These are phyloP conservation scores for Fusarium oxysporum DNA, from an alignment of 2,329 filamentous ascomycete species.

Conservation along the genomic window DNA sequence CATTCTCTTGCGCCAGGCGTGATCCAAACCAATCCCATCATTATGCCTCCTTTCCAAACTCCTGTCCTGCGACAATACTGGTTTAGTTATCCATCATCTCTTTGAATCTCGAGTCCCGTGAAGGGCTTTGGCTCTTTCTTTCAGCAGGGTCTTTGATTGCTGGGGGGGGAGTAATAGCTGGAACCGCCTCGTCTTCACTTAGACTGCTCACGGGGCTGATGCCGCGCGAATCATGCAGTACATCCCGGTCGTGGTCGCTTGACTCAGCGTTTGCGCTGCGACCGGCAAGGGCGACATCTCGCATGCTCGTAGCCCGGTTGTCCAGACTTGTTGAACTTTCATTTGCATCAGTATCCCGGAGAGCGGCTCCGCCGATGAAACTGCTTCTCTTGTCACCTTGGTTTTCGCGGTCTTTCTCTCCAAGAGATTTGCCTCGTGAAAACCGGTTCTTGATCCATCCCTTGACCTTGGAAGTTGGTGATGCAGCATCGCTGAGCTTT, in stretches of 20 bases:
- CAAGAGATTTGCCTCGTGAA: constrained; percentile 55
- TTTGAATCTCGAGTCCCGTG: constrained; percentile 67
- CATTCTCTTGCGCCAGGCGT: not conserved
- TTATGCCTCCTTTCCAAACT: not conserved
- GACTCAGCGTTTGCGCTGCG: constrained; percentile 43
- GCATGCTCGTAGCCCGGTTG: constrained; percentile 56
- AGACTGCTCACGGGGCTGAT: constrained; percentile 55
- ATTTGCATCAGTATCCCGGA: constrained; percentile 57
- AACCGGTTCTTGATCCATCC: constrained; percentile 68
- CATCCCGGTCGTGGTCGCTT: constrained; percentile 31
- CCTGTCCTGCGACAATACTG: not conserved
- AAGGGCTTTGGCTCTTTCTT: constrained; percentile 63
- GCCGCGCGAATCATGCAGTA: constrained; percentile 47
- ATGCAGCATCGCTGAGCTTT: constrained; percentile 41
- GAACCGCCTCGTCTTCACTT: constrained; percentile 35
- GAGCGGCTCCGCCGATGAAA: constrained; percentile 64
- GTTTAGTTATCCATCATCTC: constrained; percentile 62
- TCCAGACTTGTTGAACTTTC: constrained; percentile 59
- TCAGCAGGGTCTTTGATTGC: constrained; percentile 49
- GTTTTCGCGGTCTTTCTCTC: constrained; percentile 54
- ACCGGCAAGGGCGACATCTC: constrained; percentile 61
- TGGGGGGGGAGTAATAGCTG: constrained; percentile 53
- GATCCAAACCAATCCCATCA: not conserved
- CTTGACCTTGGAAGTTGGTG: constrained; percentile 58
- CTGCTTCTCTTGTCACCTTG: constrained; percentile 52